Percentiles rank a stretch among this genome's conserved stretches.
phyloP scores from a whole-genome alignment of 345 rosid genomes.

The Hypericum perforatum region DNA sequence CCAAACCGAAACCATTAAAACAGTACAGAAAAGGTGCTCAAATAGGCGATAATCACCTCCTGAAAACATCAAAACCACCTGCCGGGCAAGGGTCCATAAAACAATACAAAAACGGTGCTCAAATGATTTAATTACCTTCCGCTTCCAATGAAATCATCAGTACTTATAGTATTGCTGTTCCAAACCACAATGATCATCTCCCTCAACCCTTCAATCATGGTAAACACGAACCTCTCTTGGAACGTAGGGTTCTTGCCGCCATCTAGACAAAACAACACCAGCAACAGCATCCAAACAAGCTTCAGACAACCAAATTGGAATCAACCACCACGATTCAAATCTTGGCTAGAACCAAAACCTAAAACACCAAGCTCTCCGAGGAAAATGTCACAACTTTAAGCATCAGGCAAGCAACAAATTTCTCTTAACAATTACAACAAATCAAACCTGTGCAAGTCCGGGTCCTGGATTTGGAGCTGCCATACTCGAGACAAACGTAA shows the following conservation, averaged over 20 bases:
- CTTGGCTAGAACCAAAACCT: too few relatives aligned
- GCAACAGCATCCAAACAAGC: too few relatives aligned
- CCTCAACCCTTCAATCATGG: constrained; percentile 70
- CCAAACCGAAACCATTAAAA: constrained; percentile 5
- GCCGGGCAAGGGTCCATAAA: constrained; percentile 13
- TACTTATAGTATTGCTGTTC: constrained; percentile 33
- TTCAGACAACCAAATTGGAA: too few relatives aligned
- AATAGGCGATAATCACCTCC: too few relatives aligned
- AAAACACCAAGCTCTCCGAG: too few relatives aligned
- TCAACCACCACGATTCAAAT: too few relatives aligned
- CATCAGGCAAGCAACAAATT: too few relatives aligned
- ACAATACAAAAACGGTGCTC: not conserved
- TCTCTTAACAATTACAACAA: too few relatives aligned
- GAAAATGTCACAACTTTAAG: too few relatives aligned
- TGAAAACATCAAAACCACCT: constrained; percentile 29
- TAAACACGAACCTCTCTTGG: constrained; percentile 75
- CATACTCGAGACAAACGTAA: constrained; percentile 25
- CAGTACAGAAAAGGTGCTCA: not conserved
- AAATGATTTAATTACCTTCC: constrained; percentile 27
- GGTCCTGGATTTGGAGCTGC: constrained; percentile 19
- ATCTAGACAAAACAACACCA: constrained; percentile 36
- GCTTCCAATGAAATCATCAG: constrained; percentile 41
- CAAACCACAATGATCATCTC: constrained; percentile 51
- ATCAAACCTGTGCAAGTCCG: constrained; percentile 22
- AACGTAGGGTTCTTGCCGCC: constrained; percentile 77